Evolutionary conservation across 106 monocot species (phyloP).

Genomic region (Alisma plantagoaquatica): DNA sequence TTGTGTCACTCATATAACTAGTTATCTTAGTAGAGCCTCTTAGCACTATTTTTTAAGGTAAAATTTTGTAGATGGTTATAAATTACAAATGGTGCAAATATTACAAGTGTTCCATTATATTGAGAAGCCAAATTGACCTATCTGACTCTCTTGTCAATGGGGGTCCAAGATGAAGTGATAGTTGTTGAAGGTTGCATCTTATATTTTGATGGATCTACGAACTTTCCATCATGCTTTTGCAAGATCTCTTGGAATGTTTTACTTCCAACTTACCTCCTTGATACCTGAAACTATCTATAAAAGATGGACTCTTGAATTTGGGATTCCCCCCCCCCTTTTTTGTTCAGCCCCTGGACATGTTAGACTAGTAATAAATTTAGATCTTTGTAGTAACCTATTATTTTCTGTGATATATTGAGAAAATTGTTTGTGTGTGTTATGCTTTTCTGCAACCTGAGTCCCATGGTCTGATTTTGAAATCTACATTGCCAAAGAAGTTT

Average conservation of each 20-base stretch:
- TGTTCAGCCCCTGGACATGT: constrained; percentile 19
- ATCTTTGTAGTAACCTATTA: constrained; percentile 24
- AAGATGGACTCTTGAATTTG: constrained; percentile 54
- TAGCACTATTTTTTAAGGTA: not conserved
- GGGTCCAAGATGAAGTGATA: constrained; percentile 65
- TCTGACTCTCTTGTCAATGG: constrained; percentile 93
- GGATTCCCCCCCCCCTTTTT: constrained; percentile 20
- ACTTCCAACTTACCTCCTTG: constrained; percentile 28
- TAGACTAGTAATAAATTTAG: constrained; percentile 22
- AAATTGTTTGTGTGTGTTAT: constrained; percentile 21
- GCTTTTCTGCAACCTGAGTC: not conserved
- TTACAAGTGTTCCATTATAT: not conserved
- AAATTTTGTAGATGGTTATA: not conserved
- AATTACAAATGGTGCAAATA: not conserved
- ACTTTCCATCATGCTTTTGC: constrained; percentile 19
- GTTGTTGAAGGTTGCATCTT: constrained; percentile 25
- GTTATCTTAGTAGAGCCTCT: too few species aligned
- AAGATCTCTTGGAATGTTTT: constrained; percentile 15
- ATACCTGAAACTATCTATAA: constrained; percentile 60
- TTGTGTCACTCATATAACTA: too few species aligned
- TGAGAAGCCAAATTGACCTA: constrained; percentile 34
- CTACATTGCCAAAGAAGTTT: constrained; percentile 1
- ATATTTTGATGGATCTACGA: constrained; percentile 6
- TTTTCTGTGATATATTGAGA: constrained; percentile 34
- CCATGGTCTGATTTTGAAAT: constrained; percentile 11